Conservation (phyloP, 441 rosid species). For the Gossypium lobatum region DNA sequence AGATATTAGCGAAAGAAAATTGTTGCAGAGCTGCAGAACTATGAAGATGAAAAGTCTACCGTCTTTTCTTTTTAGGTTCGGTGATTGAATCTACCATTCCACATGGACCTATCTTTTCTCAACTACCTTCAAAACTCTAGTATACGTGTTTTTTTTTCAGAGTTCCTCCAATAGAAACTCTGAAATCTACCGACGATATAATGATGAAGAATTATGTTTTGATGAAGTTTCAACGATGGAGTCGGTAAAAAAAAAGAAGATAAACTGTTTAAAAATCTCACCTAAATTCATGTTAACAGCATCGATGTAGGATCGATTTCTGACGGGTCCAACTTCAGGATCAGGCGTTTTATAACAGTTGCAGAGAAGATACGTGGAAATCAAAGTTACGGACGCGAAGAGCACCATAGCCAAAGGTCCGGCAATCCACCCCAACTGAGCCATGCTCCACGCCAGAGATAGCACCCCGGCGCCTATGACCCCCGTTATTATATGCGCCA, state of each 20-base stretch:
- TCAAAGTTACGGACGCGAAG: conserved; percentile 43
- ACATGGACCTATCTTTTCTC: neutral
- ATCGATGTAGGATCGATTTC: conserved; percentile 37
- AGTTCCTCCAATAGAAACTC: neutral
- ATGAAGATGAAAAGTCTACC: neutral
- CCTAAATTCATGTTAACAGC: conserved; percentile 58
- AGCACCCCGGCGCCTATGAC: conserved; percentile 73
- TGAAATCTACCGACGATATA: neutral
- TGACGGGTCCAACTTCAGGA: conserved; percentile 38
- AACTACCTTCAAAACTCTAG: neutral
- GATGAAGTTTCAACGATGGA: neutral
- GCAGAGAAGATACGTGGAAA: conserved; percentile 40
- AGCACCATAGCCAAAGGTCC: conserved; percentile 41
- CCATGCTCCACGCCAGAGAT: conserved; percentile 66
- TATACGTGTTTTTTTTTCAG: neutral
- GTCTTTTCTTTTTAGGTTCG: neutral
- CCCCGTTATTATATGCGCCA: conserved; percentile 59
- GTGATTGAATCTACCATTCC: neutral
- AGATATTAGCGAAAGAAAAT: neutral
- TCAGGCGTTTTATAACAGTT: conserved; percentile 52
- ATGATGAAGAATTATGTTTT: neutral
- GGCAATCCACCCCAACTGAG: conserved; percentile 67
- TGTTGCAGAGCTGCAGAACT: neutral
- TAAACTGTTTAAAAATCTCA: neutral
- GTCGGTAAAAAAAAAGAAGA: neutral